Percentiles rank a stretch among this genome's conserved stretches.
phyloP scores from a whole-genome alignment of 805 yeast species.

The Ogataea methylovora region DNA sequence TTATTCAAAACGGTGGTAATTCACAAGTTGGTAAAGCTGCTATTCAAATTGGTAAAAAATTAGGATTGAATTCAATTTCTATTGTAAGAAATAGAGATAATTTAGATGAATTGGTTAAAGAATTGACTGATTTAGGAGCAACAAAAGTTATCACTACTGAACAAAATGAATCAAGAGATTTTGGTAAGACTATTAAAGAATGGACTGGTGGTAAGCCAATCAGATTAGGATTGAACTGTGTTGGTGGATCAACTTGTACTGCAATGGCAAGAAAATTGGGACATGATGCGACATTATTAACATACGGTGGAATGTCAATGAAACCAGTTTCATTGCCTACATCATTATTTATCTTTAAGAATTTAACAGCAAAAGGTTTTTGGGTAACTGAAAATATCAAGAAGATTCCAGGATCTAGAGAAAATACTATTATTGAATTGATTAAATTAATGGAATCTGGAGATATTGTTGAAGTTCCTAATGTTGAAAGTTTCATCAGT shows the following conservation, averaged over 20 bases:
- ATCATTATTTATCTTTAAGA: slow-evolving; percentile 82
- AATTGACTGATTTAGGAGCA: slow-evolving; percentile 67
- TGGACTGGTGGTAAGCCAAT: slow-evolving; percentile 48
- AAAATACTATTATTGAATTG: slow-evolving; percentile 45
- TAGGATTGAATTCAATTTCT: slow-evolving; percentile 77
- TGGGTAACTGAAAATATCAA: slow-evolving; percentile 78
- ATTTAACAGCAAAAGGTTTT: slow-evolving; percentile 78
- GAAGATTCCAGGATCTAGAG: slow-evolving; percentile 52
- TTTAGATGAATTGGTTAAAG: slow-evolving; percentile 48
- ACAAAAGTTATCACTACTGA: slow-evolving; percentile 86
- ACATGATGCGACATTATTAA: slow-evolving; percentile 67
- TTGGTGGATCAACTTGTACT: slow-evolving; percentile 84
- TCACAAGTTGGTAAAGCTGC: slow-evolving; percentile 93
- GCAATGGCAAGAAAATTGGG: slow-evolving; percentile 78
- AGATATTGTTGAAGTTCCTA: slow-evolving; percentile 42
- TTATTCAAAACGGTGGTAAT: slow-evolving; percentile 94
- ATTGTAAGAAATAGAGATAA: slow-evolving; percentile 84
- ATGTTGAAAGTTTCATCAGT: slow-evolving; percentile 29
- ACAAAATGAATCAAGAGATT: slow-evolving; percentile 63
- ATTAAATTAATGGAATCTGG: slow-evolving; percentile 52
- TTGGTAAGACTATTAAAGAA: slow-evolving; percentile 49
- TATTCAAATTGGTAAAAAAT: slow-evolving; percentile 71
- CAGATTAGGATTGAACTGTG: slow-evolving; percentile 81
- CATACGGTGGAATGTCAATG: slow-evolving; percentile 97
- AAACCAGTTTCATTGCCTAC: slow-evolving; percentile 93